A percentile compares a stretch with the other conserved stretches of the same genome.
Conservation (phyloP, 176 grass and related monocot genomes). For the Eragrostis curvula region DNA sequence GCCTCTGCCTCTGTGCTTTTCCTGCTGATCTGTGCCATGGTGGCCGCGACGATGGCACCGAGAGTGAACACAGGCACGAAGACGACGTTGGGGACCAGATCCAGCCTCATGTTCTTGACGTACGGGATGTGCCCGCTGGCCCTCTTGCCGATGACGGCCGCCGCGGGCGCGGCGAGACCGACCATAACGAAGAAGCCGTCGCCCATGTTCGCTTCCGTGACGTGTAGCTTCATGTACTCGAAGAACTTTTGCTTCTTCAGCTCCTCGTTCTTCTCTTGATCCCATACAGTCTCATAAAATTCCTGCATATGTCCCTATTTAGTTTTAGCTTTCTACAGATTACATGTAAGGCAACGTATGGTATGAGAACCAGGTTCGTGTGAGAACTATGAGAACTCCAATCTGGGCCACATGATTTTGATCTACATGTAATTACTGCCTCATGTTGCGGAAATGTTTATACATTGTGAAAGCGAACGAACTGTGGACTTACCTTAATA, state of each 20-base stretch:
- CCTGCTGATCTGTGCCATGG: constrained; percentile 35
- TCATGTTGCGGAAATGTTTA: background rate
- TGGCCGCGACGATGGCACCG: constrained; percentile 37
- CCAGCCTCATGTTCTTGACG: constrained; percentile 67
- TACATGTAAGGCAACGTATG: too few relatives aligned
- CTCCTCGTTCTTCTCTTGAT: accelerated
- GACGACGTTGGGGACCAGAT: constrained; percentile 66
- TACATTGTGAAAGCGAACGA: background rate
- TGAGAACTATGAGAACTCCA: too few relatives aligned
- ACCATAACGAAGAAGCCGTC: constrained; percentile 45
- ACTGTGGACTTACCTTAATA: constrained; percentile 44
- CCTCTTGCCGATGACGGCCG: constrained; percentile 52
- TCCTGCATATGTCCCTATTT: constrained; percentile 10
- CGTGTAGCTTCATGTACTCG: background rate
- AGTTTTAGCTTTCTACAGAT: background rate
- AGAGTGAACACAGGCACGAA: constrained; percentile 68
- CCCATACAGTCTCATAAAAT: background rate
- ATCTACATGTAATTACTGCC: background rate
- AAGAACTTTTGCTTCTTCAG: background rate
- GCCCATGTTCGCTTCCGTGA: background rate
- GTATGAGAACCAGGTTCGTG: too few relatives aligned
- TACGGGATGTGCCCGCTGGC: constrained; percentile 41
- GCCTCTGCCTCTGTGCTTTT: constrained; percentile 7
- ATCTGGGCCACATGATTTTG: too few relatives aligned
- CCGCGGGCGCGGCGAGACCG: constrained; percentile 40